A percentile compares a stretch with the other conserved stretches of the same genome.
These are phyloP conservation scores for Croton setiger DNA, from an alignment of 441 rosid species.

Conservation along the genomic window DNA sequence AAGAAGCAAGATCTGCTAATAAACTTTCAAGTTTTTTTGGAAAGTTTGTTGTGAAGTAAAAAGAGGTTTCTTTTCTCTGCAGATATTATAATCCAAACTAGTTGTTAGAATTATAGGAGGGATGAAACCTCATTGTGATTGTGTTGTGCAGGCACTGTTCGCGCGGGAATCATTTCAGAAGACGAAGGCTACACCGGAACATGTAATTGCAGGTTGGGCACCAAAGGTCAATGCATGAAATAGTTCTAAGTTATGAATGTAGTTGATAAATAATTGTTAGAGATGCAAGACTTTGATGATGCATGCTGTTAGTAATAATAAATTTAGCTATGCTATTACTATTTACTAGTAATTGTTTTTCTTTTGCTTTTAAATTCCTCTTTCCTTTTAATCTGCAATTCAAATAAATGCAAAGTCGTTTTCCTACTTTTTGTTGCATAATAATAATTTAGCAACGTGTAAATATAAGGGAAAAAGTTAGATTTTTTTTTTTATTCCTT, in stretches of 20 bases:
- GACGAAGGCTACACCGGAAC: constrained; percentile 48
- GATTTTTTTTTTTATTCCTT: no score
- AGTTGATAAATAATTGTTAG: constrained; percentile 5
- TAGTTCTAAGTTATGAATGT: constrained; percentile 21
- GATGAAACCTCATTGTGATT: background rate
- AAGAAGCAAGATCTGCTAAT: no score
- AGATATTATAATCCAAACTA: background rate
- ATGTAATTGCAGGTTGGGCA: constrained; percentile 76
- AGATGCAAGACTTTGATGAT: background rate
- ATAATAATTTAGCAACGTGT: no score
- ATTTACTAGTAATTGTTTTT: no score
- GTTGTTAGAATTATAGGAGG: background rate
- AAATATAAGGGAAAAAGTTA: no score
- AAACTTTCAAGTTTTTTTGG: no score
- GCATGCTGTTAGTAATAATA: background rate
- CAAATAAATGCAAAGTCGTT: no score
- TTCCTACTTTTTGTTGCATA: no score
- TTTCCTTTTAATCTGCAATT: no score
- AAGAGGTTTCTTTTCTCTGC: background rate
- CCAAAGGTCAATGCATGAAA: constrained; percentile 68
- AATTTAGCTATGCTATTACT: no score
- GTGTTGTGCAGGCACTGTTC: constrained; percentile 39
- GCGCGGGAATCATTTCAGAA: constrained; percentile 59
- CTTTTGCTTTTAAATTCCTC: no score
- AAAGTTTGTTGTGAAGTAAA: background rate